Evolutionary conservation across 805 yeast genomes (phyloP), one percentile per base, ranked within the genome.

Genomic region (Metschnikowia drakensbergensis): DNA sequence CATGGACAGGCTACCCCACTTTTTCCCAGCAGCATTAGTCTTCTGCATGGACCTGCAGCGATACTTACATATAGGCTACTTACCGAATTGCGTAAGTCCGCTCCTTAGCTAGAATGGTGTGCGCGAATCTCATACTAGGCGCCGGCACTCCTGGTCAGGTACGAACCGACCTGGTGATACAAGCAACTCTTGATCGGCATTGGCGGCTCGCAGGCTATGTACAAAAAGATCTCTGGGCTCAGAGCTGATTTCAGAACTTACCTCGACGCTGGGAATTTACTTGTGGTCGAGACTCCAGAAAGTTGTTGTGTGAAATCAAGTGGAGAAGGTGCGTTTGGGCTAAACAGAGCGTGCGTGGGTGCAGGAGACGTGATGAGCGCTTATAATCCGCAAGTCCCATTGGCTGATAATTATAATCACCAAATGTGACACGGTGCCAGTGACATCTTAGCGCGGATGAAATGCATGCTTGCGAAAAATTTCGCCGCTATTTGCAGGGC

Each of bases 141-240:
- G 17, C 17, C 17, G 17, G 17, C 17, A 17, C 17, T 17, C 17
- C 17, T 17, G 17, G 17, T 17, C 17, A 17, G 17, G 17, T 17
- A 17, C 17, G 17, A 17, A 17, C 17, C 17, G 17, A 17, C 17
- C 17, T 17, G 17, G 17, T 17, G 17, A 17, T 17, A 17, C 17
- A 17, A 17, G 17, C 17, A 17, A 17, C 17, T 17, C 17, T 17
- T 17, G 17, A 17, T 17, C 17, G 17, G 17, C 17, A 17, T 17
- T 17, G 17, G 17, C 17, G 17, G 17, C 17, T 17, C 17, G 17
- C 17, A 17, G 17, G 17, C 30, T 31, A 17, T 13, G 5, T 40
- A 36, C 34, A 36, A 29, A 36, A 36, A 7, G 17, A 40, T 11
- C 43, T 40, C 43, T 35, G 43, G 43, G 42, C 34, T 25, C 27